Evolutionary conservation across 768 basidiomycete genomes (phyloP).

Genomic region (Cystobasidium onofrii): DNA sequence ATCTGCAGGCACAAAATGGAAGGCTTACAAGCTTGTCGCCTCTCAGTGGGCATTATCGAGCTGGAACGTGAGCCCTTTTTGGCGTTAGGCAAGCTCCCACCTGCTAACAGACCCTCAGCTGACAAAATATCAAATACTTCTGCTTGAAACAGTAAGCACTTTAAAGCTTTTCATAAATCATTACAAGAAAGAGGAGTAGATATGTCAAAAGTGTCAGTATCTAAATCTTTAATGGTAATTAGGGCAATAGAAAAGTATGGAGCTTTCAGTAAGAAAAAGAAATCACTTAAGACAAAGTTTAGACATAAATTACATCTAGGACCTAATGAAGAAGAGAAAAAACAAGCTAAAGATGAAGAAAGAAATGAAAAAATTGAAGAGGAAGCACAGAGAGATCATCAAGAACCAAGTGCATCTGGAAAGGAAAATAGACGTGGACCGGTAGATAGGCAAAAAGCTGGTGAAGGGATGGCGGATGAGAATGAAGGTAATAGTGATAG

Average conservation of each 20-base stretch:
- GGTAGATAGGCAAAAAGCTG: neutral
- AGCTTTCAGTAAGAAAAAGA: conserved; percentile 33
- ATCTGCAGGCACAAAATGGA: conserved; percentile 28
- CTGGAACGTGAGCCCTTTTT: conserved; percentile 33
- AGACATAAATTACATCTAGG: conserved; percentile 15
- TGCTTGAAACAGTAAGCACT: conserved; percentile 35
- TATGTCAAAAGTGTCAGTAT: conserved; percentile 36
- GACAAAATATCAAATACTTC: no score
- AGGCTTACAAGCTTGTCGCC: conserved; percentile 38
- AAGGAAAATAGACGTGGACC: neutral
- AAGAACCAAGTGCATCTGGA: neutral
- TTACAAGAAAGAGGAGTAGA: conserved; percentile 36
- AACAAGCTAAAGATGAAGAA: conserved; percentile 15
- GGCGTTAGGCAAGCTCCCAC: no score
- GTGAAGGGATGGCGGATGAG: neutral
- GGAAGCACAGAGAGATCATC: neutral
- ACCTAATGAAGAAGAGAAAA: conserved; percentile 24
- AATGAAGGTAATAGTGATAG: neutral
- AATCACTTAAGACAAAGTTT: conserved; percentile 4
- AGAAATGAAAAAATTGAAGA: conserved; percentile 24
- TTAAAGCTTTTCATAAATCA: conserved; percentile 37
- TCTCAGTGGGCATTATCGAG: conserved; percentile 40
- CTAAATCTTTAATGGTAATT: conserved; percentile 39
- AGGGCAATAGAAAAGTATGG: conserved; percentile 39
- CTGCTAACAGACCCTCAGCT: no score